Evolutionary conservation across 495 filamentous ascomycete species (phyloP).

Genomic region (Neurospora intermedia): DNA sequence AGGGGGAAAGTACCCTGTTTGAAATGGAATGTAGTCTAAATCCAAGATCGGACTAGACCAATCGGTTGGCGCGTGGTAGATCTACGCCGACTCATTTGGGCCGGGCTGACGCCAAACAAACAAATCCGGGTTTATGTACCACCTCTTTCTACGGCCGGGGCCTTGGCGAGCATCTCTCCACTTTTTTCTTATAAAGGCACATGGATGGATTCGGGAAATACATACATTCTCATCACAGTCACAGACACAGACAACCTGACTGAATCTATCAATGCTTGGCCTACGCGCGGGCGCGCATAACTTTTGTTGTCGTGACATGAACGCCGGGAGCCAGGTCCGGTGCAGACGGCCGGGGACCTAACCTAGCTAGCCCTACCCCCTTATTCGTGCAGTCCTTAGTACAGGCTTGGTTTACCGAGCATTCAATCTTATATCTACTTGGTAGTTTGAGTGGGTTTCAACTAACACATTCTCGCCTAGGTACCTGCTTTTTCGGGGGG

Average conservation of each 20-base stretch:
- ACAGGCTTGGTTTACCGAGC: no score
- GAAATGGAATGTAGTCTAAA: background rate
- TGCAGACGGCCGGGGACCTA: background rate
- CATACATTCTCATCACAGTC: no score
- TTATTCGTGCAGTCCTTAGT: background rate
- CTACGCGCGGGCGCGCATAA: no score
- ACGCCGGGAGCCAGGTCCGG: background rate
- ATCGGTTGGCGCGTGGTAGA: background rate
- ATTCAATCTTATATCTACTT: background rate
- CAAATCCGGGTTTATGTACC: no score
- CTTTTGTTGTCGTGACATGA: no score
- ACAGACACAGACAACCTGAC: no score
- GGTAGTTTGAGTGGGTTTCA: background rate
- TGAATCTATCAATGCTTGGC: no score
- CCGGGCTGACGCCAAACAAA: no score
- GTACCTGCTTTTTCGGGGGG: background rate
- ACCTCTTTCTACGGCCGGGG: no score
- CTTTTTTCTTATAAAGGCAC: no score
- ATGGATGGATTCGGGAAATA: no score
- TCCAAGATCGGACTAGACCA: background rate
- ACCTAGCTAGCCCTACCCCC: background rate
- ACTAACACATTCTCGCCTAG: background rate
- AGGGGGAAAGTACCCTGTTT: background rate
- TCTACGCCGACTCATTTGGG: background rate
- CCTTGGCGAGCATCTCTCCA: no score